Percentiles rank a stretch among this genome's conserved stretches.
Conservation (phyloP, 1,139 yeast species). For the Suhomyces anneliseae region DNA sequence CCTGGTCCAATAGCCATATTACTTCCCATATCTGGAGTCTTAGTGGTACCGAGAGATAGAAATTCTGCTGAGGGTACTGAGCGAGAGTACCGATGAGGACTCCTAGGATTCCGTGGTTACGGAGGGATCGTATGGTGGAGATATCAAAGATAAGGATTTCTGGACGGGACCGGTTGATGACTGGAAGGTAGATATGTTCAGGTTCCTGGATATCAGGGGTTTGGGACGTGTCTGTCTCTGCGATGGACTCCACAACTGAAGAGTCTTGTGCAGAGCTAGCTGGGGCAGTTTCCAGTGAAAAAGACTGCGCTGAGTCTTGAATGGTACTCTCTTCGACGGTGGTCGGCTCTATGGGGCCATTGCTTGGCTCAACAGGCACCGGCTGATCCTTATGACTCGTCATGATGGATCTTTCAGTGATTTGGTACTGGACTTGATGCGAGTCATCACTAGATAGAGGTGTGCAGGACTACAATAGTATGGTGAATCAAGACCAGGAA, state of each 20-base stretch:
- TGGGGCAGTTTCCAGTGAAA: no score
- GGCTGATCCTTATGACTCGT: no score
- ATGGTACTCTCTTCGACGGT: no score
- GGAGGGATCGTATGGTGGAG: conserved; percentile 50
- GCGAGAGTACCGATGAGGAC: conserved; percentile 80
- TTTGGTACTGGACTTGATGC: no score
- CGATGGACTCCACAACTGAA: neutral
- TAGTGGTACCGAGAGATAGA: conserved; percentile 80
- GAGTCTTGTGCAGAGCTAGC: no score
- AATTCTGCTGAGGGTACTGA: conserved; percentile 86
- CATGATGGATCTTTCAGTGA: no score
- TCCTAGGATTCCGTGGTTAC: conserved; percentile 65
- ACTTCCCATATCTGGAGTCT: conserved; percentile 74
- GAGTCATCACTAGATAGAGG: no score
- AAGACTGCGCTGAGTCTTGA: no score
- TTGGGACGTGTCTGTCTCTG: neutral
- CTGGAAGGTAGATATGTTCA: conserved; percentile 15
- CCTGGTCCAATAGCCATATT: conserved; percentile 56
- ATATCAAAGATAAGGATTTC: conserved; percentile 51
- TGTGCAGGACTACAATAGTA: no score
- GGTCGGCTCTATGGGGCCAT: no score
- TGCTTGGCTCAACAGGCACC: no score
- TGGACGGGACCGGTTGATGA: conserved; percentile 13
- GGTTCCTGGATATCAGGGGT: neutral
- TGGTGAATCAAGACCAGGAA: no score